Evolutionary conservation across 2,329 filamentous ascomycete genomes (phyloP).

Genomic region (Colletotrichum kahawae): DNA sequence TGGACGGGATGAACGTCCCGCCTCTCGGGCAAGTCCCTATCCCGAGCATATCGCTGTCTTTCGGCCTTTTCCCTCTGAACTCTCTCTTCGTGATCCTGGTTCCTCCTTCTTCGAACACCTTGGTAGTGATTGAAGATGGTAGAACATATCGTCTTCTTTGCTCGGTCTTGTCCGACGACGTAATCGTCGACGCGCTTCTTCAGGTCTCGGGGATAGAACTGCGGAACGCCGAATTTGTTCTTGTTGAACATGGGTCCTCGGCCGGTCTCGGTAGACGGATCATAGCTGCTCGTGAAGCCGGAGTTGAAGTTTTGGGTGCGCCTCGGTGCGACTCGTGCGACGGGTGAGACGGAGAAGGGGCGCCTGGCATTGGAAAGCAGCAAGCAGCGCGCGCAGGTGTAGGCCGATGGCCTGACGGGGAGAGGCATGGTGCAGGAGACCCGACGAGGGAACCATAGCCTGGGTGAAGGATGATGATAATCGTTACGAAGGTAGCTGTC

Average conservation of each 20-base stretch:
- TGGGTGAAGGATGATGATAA: background rate
- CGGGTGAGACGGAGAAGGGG: slow-evolving; percentile 33
- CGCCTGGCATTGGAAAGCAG: slow-evolving; percentile 3
- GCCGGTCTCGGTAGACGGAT: slow-evolving; percentile 56
- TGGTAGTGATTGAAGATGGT: slow-evolving; percentile 98
- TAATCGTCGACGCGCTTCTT: slow-evolving; percentile 95
- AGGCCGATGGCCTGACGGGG: slow-evolving; percentile 16
- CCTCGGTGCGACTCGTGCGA: slow-evolving; percentile 33
- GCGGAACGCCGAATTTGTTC: slow-evolving; percentile 61
- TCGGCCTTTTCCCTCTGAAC: slow-evolving; percentile 66
- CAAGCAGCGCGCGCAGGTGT: slow-evolving; percentile 18
- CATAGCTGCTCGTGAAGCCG: slow-evolving; percentile 65
- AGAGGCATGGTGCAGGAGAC: slow-evolving; percentile 8
- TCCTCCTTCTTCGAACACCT: slow-evolving; percentile 76
- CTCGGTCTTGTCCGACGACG: slow-evolving; percentile 92
- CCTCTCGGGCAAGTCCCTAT: slow-evolving; percentile 63
- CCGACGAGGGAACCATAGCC: slow-evolving; percentile 11
- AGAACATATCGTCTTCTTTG: slow-evolving; percentile 91
- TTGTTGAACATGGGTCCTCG: slow-evolving; percentile 67
- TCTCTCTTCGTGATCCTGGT: slow-evolving; percentile 74
- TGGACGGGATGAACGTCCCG: slow-evolving; percentile 76
- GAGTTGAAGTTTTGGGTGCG: slow-evolving; percentile 58
- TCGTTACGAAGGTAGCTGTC: background rate
- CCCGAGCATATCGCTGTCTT: slow-evolving; percentile 73
- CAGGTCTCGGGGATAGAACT: slow-evolving; percentile 71